Evolutionary conservation across 495 filamentous ascomycete genomes (phyloP), one percentile per base, ranked within the genome.

Genomic region (Zalerion maritima): DNA sequence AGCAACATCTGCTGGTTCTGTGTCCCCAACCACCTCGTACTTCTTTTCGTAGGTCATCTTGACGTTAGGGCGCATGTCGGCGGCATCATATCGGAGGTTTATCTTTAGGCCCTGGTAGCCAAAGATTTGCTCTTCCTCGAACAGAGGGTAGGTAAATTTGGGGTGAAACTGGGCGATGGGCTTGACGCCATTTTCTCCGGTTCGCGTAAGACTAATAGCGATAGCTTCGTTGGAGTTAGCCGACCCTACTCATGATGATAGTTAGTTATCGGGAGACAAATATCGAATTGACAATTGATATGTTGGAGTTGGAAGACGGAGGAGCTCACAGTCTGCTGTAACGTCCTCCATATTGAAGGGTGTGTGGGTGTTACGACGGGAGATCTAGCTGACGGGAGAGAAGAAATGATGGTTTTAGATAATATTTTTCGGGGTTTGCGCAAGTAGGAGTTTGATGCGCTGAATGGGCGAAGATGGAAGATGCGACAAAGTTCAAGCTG

Each of bases 71-170:
- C 69, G 71, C 49, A 94, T 66, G 40, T 93, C 75, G 45, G 80
- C 78, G 17, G 81, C 79, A 35, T 81, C 73, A 46, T 85, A 93
- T 20, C 65, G 67, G 26, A 99, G 49, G 22, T 75, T 63, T 37
- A 96, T 73, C 26, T 72, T 67, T 31, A 94, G 59, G 16, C 69
- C 68, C 39, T 79, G 72, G 55, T 96, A 93, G 14, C 89, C 89
- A 39, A 94, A 87, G 28, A 99, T 87, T 10, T 58, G 61, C 56
- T 99, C 84, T 0, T 82, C 75, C 10, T 94, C 76, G 43, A 94
- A 96, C 32, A 99, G 79, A 0, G 78, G 58, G 49, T 94, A 94
- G 12, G 85, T 94, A 51, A 87, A 89, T 42, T 67, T 68, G 2
- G 89, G 89, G 34, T 81, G 66, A 54, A 96, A 94, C 31, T 61